A percentile compares a stretch with the other conserved stretches of the same genome.
These are phyloP conservation scores for Aquanectria penicillioides DNA, from an alignment of 2,329 filamentous ascomycete genomes.

Conservation along the genomic window DNA sequence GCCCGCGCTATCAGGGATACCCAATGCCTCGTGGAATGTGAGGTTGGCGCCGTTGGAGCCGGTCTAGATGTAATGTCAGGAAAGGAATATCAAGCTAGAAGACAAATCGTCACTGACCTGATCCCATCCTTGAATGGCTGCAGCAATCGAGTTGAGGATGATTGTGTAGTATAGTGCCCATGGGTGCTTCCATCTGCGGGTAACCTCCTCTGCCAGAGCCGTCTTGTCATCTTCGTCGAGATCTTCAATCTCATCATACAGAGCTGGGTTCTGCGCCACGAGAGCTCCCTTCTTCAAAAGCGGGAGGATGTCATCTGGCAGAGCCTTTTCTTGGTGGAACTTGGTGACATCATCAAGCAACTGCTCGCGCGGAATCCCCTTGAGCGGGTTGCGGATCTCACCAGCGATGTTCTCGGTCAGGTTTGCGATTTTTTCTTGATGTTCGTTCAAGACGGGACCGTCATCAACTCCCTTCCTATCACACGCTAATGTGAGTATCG, in stretches of 20 bases:
- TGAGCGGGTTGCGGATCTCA: constrained; percentile 58
- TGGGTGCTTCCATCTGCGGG: constrained; percentile 61
- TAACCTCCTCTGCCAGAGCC: constrained; percentile 53
- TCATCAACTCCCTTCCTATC: constrained; percentile 7
- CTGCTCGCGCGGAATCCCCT: constrained; percentile 59
- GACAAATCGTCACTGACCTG: constrained; percentile 40
- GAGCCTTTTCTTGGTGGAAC: constrained; percentile 60
- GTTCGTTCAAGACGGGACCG: background rate
- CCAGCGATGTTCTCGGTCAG: constrained; percentile 38
- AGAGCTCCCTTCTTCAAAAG: constrained; percentile 44
- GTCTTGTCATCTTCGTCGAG: constrained; percentile 55
- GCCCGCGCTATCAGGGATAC: constrained; percentile 49
- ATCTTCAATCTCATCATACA: constrained; percentile 58
- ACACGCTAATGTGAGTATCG: background rate
- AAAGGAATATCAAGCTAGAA: background rate
- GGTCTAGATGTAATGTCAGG: constrained; percentile 37
- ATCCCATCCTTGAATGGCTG: constrained; percentile 62
- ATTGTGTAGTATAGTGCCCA: constrained; percentile 60
- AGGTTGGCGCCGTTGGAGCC: constrained; percentile 61
- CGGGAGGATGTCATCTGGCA: constrained; percentile 56
- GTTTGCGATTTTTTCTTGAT: constrained; percentile 19
- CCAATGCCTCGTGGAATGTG: constrained; percentile 55
- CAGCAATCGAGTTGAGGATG: constrained; percentile 62
- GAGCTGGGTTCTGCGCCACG: constrained; percentile 52
- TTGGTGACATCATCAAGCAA: constrained; percentile 64